Conservation (phyloP, 495 filamentous ascomycete species). For the Barbatosphaeria neglecta region DNA sequence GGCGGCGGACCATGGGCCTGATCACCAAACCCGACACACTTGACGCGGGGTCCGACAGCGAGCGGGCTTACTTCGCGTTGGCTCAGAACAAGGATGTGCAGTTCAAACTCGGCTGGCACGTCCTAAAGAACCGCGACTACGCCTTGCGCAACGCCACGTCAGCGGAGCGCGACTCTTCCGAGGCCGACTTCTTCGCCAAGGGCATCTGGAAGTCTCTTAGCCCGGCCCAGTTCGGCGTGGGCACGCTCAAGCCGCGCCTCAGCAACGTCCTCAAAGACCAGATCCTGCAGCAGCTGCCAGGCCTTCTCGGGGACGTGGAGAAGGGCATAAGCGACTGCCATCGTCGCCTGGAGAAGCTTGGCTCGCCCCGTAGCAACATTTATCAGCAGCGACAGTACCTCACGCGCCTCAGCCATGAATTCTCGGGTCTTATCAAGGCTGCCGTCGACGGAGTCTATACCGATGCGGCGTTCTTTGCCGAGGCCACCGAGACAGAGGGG, state of each 20-base stretch:
- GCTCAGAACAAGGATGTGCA: constrained; percentile 48
- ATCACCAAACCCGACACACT: constrained; percentile 74
- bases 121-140: constrained; percentile 50
- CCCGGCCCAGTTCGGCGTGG: constrained; percentile 29
- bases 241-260: constrained; percentile 35
- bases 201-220: constrained; percentile 28
- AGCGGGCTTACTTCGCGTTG: constrained; percentile 40
- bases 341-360: constrained; percentile 31
- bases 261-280: constrained; percentile 46
- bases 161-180: constrained; percentile 24
- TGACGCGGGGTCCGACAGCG: constrained; percentile 30
- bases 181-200: constrained; percentile 29
- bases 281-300: constrained; percentile 45
- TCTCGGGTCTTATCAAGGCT: constrained; percentile 36
- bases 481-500: constrained; percentile 21
- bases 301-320: constrained; percentile 46
- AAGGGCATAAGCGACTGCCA: constrained; percentile 19
- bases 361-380: constrained; percentile 31
- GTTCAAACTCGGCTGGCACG: constrained; percentile 62
- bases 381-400: constrained; percentile 44
- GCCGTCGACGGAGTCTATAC: constrained; percentile 46
- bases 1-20: constrained; percentile 69
- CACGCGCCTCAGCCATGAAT: constrained; percentile 37
- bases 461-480: constrained; percentile 39
- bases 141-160: constrained; percentile 27